A percentile compares a stretch with the other conserved stretches of the same genome.
These are phyloP conservation scores for Camellia granthamiana DNA, from an alignment of 148 eudicot species.

Conservation along the genomic window DNA sequence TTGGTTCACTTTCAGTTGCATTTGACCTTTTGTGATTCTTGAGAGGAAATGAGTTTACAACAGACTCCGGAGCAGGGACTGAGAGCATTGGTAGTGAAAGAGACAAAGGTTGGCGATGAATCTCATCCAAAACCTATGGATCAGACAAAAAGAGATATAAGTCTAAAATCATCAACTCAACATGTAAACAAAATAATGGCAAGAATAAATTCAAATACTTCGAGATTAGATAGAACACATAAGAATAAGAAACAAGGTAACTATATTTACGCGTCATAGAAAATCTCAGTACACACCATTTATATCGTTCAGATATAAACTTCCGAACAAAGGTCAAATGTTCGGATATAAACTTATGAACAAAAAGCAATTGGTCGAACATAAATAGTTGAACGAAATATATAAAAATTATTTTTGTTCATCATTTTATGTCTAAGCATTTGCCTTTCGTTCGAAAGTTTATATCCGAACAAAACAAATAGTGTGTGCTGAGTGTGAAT, in stretches of 20 bases:
- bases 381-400: too few species aligned
- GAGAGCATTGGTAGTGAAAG: constrained; percentile 61
- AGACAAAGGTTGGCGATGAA: constrained; percentile 68
- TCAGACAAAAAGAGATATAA: background rate
- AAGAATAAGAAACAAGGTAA: background rate
- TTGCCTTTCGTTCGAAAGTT: too few species aligned
- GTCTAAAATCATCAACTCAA: background rate
- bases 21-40: constrained; percentile 38
- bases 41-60: constrained; percentile 73
- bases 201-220: background rate
- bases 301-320: too few species aligned
- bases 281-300: too few species aligned
- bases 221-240: background rate
- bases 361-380: too few species aligned
- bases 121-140: constrained; percentile 77
- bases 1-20: constrained; percentile 38
- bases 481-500: too few species aligned
- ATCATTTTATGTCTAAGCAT: too few species aligned
- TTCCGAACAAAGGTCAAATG: too few species aligned
- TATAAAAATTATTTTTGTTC: too few species aligned
- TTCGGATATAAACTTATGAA: too few species aligned
- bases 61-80: constrained; percentile 72
- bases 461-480: too few species aligned
- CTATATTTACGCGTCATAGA: too few species aligned
- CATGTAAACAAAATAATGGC: background rate